Conservation (phyloP, 129 eudicot species). For the Artemisia annua region DNA sequence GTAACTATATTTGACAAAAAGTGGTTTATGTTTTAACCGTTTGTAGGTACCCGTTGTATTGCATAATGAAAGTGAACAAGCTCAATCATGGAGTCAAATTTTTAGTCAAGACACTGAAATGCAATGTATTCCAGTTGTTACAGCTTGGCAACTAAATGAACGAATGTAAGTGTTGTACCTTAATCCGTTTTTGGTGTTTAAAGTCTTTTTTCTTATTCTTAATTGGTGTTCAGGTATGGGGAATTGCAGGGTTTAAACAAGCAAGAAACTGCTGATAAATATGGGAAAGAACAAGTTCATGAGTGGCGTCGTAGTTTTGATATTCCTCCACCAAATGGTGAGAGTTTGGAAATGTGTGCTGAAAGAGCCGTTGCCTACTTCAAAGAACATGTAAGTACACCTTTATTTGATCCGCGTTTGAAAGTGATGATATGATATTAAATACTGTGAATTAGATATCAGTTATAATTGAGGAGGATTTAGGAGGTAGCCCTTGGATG, state of each 20-base stretch:
- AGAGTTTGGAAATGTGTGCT: conserved; percentile 98
- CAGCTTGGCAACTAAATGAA: conserved; percentile 98
- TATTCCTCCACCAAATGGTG: conserved; percentile 96
- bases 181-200: neutral
- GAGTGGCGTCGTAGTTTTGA: conserved; percentile 98
- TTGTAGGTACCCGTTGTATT: conserved; percentile 76
- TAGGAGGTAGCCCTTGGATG: no score
- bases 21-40: neutral
- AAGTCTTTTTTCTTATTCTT: neutral
- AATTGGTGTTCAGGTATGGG: conserved; percentile 67
- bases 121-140: conserved; percentile 89
- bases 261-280: conserved; percentile 94
- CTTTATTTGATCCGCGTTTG: neutral
- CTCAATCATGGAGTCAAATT: conserved; percentile 83
- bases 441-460: no score
- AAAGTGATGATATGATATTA: no score
- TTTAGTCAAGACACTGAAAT: conserved; percentile 83
- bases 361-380: conserved; percentile 97
- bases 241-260: conserved; percentile 93
- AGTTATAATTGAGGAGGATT: no score
- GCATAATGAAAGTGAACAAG: conserved; percentile 90
- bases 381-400: conserved; percentile 59
- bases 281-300: conserved; percentile 88
- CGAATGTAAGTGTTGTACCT: conserved; percentile 57
- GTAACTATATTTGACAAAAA: neutral